Percentiles rank a stretch among this genome's conserved stretches.
Evolutionary conservation across 2,329 filamentous ascomycete species (phyloP).

Genomic region (Sphaerulina musiva): DNA sequence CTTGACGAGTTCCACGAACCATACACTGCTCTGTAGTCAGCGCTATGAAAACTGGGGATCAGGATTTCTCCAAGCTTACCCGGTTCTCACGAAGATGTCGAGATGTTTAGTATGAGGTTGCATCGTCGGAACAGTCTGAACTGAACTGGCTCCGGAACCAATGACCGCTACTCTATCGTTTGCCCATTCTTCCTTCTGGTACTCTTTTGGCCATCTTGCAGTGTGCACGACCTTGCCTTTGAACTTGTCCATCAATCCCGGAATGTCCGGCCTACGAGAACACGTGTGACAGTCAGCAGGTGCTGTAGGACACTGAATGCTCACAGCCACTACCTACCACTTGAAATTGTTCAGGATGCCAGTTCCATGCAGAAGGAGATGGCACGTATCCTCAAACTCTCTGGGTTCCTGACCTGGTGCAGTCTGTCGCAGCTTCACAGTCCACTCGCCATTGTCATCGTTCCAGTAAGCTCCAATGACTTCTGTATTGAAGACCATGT

Average conservation of each 20-base stretch:
- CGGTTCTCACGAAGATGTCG: slow-evolving; percentile 44
- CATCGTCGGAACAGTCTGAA: slow-evolving; percentile 45
- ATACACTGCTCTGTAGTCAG: slow-evolving; percentile 9
- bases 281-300: no score
- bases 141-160: slow-evolving; percentile 41
- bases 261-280: slow-evolving; percentile 30
- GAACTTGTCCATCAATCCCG: slow-evolving; percentile 40
- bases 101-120: slow-evolving; percentile 43
- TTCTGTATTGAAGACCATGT: slow-evolving; percentile 48
- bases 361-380: slow-evolving; percentile 41
- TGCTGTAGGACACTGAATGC: no score
- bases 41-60: background rate
- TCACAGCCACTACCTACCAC: slow-evolving; percentile 3
- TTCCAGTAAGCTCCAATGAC: slow-evolving; percentile 46
- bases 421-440: slow-evolving; percentile 42
- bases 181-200: slow-evolving; percentile 41
- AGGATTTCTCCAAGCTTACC: slow-evolving; percentile 31
- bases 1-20: slow-evolving; percentile 42
- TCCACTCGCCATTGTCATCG: slow-evolving; percentile 46
- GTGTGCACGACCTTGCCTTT: slow-evolving; percentile 41
- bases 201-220: slow-evolving; percentile 42
- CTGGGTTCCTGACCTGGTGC: slow-evolving; percentile 30
- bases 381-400: slow-evolving; percentile 41
- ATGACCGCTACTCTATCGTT: slow-evolving; percentile 41
- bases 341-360: slow-evolving; percentile 35